Evolutionary conservation across 2,329 filamentous ascomycete genomes (phyloP).

Genomic region (Aspergillus sp.): DNA sequence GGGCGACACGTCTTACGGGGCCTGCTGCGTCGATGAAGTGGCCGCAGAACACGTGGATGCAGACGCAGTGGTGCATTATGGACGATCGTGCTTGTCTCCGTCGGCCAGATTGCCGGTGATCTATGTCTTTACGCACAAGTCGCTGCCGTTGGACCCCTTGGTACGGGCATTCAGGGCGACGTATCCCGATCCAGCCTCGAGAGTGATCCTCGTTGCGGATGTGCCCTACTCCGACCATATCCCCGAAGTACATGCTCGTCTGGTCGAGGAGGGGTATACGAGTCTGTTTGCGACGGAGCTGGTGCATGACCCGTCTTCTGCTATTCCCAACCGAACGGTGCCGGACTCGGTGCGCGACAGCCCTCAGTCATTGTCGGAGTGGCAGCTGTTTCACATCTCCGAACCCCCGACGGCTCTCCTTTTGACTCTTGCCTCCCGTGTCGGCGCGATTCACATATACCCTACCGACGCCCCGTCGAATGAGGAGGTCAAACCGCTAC

Average conservation of each 20-base stretch:
- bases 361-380: slow-evolving; percentile 48
- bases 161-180: slow-evolving; percentile 55
- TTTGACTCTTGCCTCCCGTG: slow-evolving; percentile 74
- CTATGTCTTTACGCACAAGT: slow-evolving; percentile 74
- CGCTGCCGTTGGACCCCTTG: slow-evolving; percentile 54
- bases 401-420: slow-evolving; percentile 73
- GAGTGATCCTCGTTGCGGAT: slow-evolving; percentile 77
- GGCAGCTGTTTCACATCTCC: slow-evolving; percentile 77
- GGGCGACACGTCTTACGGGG: slow-evolving; percentile 91
- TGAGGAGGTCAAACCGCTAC: slow-evolving; percentile 30
- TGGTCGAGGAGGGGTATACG: slow-evolving; percentile 58
- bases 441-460: slow-evolving; percentile 69
- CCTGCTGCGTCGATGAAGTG: slow-evolving; percentile 94
- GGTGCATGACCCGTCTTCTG: slow-evolving; percentile 65
- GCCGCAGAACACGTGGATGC: slow-evolving; percentile 89
- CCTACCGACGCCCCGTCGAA: slow-evolving; percentile 42
- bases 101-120: slow-evolving; percentile 80
- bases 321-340: slow-evolving; percentile 74
- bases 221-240: slow-evolving; percentile 77
- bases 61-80: slow-evolving; percentile 89
- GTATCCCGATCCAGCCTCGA: slow-evolving; percentile 55
- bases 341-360: slow-evolving; percentile 41
- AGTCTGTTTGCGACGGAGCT: slow-evolving; percentile 62
- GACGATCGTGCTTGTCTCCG: slow-evolving; percentile 81
- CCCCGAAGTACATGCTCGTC: slow-evolving; percentile 42